Evolutionary conservation across 805 yeast genomes (phyloP).

Genomic region (Metschnikowia noctiluminum): DNA sequence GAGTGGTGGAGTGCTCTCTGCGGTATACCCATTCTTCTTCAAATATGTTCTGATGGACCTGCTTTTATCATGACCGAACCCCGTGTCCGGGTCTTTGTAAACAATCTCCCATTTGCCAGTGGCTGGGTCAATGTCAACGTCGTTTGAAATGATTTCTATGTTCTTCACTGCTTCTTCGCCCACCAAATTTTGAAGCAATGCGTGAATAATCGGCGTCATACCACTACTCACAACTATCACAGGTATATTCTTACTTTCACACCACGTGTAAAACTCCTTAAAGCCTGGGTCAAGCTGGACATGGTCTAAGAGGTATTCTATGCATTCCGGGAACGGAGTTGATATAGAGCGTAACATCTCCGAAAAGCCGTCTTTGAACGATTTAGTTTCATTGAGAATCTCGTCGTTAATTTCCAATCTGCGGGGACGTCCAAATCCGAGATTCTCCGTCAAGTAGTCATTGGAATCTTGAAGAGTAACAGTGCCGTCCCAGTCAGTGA

Average conservation of each 20-base stretch:
- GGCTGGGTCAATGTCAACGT: conserved; percentile 49
- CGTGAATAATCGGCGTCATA: conserved; percentile 87
- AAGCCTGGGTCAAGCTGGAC: conserved; percentile 89
- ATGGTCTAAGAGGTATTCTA: conserved; percentile 60
- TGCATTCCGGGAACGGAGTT: conserved; percentile 78
- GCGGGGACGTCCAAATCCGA: conserved; percentile 76
- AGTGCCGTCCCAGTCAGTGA: conserved; percentile 98
- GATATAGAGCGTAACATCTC: conserved; percentile 79
- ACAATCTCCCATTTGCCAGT: conserved; percentile 77
- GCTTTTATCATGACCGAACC: conserved; percentile 95
- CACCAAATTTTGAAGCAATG: conserved; percentile 67
- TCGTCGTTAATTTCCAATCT: conserved; percentile 67
- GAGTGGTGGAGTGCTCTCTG: conserved; percentile 49
- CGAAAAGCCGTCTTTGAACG: conserved; percentile 80
- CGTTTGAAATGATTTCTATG: conserved; percentile 81
- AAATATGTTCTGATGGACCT: conserved; percentile 61
- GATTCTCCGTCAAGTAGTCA: conserved; percentile 82
- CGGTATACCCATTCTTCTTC: conserved; percentile 25
- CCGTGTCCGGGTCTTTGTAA: conserved; percentile 74
- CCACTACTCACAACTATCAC: conserved; percentile 88
- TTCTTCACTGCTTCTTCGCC: conserved; percentile 71
- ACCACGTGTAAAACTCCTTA: conserved; percentile 76
- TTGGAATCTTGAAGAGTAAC: conserved; percentile 94
- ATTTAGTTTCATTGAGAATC: conserved; percentile 62
- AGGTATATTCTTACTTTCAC: conserved; percentile 67